These are phyloP conservation scores for Fusarium sp. DNA, from an alignment of 2,329 filamentous ascomycete species.

Conservation along the genomic window DNA sequence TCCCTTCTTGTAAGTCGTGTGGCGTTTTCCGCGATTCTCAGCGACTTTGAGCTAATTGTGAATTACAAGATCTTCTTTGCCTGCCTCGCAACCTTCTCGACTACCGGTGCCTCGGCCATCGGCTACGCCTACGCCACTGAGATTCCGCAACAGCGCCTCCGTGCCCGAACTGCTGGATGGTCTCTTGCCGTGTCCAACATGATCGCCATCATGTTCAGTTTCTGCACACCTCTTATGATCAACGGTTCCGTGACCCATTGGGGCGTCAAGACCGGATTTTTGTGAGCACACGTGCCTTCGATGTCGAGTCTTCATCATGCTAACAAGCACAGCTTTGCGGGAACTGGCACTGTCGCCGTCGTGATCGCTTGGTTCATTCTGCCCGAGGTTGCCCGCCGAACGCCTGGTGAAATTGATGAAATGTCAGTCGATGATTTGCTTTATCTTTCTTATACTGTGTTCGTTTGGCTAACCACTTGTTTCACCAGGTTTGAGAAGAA, in stretches of 20 bases:
- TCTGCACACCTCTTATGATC: slow-evolving; percentile 59
- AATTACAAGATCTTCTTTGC: slow-evolving; percentile 23
- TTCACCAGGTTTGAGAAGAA: slow-evolving; percentile 19
- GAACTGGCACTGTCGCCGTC: slow-evolving; percentile 46
- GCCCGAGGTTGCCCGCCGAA: slow-evolving; percentile 50
- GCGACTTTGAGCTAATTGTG: not conserved
- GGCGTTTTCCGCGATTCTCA: too few relatives aligned
- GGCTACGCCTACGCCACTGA: slow-evolving; percentile 27
- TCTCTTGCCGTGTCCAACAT: slow-evolving; percentile 53
- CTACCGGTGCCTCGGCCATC: slow-evolving; percentile 23
- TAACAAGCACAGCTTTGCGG: slow-evolving; percentile 46
- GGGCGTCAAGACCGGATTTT: slow-evolving; percentile 59
- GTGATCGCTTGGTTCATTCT: slow-evolving; percentile 53
- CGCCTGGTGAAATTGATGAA: slow-evolving; percentile 53
- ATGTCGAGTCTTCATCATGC: not conserved
- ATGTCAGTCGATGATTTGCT: slow-evolving; percentile 44
- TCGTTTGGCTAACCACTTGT: not conserved
- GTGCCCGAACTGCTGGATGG: slow-evolving; percentile 23
- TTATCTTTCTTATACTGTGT: too few relatives aligned
- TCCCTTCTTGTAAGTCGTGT: slow-evolving; percentile 12
- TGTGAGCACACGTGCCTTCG: slow-evolving; percentile 47
- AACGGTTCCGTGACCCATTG: slow-evolving; percentile 50
- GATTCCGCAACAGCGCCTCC: slow-evolving; percentile 19
- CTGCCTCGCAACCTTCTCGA: slow-evolving; percentile 28
- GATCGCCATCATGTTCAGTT: slow-evolving; percentile 58